Evolutionary conservation across 1,284 basidiomycete genomes (phyloP).

Genomic region (Ganoderma boninense): DNA sequence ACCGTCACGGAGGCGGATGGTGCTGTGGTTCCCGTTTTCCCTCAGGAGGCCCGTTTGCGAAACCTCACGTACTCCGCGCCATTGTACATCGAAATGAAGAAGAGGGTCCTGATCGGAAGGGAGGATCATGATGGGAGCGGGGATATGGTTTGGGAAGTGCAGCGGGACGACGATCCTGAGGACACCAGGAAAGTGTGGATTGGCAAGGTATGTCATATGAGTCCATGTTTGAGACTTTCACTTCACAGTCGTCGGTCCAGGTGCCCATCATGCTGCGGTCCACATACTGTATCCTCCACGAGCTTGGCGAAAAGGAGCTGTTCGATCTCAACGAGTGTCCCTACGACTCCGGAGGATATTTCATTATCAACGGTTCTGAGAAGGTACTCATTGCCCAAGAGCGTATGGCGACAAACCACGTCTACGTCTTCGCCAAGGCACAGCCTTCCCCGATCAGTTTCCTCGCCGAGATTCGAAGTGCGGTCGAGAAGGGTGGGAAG

Average conservation of each 20-base stretch:
- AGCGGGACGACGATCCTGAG: conserved; percentile 69
- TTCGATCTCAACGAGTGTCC: conserved; percentile 97
- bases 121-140: conserved; percentile 85
- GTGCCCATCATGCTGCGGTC: conserved; percentile 98
- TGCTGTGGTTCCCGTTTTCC: conserved; percentile 91
- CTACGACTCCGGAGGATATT: conserved; percentile 98
- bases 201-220: conserved; percentile 78
- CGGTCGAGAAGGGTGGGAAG: conserved; percentile 98
- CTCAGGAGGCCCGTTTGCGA: conserved; percentile 95
- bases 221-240: conserved; percentile 10
- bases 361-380: conserved; percentile 99
- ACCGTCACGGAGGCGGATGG: conserved; percentile 97
- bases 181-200: conserved; percentile 93
- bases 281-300: conserved; percentile 92
- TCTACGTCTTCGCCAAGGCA: conserved; percentile 99
- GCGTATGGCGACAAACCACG: conserved; percentile 99
- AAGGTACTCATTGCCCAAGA: conserved; percentile 99
- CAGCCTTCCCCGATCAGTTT: conserved; percentile 97
- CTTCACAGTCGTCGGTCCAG: conserved; percentile 49
- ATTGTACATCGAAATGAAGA: conserved; percentile 96
- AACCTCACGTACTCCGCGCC: conserved; percentile 98
- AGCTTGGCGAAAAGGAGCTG: conserved; percentile 81
- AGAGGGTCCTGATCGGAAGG: conserved; percentile 82
- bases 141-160: conserved; percentile 84
- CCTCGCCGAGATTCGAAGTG: conserved; percentile 96